phyloP scores from a whole-genome alignment of 768 basidiomycete species.

The Collybia mongolica region DNA sequence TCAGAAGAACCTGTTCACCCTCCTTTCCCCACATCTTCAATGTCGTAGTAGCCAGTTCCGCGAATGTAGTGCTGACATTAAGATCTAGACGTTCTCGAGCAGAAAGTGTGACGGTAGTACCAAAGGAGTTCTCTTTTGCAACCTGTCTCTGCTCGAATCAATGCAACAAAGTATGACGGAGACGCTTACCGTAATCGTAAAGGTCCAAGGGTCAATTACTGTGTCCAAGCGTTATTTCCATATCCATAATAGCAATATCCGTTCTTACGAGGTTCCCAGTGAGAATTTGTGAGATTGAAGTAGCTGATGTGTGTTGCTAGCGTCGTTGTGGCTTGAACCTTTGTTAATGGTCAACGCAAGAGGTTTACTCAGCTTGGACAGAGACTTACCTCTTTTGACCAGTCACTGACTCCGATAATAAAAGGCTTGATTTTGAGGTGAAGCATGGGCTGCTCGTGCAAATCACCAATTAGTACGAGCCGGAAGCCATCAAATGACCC shows the following conservation, averaged over 20 bases:
- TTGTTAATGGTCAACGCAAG: neutral
- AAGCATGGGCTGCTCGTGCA: constrained; percentile 92
- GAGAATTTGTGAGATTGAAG: constrained; percentile 96
- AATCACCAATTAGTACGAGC: constrained; percentile 89
- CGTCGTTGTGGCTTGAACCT: constrained; percentile 85
- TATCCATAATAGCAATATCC: neutral
- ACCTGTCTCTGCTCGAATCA: constrained; percentile 36
- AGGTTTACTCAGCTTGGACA: neutral
- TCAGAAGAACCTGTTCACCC: constrained; percentile 67
- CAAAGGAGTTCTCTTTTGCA: constrained; percentile 46
- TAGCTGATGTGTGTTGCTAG: constrained; percentile 86
- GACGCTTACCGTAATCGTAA: constrained; percentile 59
- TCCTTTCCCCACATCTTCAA: constrained; percentile 75
- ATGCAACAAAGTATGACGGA: neutral
- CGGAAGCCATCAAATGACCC: constrained; percentile 90
- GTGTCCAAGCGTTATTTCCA: constrained; percentile 2
- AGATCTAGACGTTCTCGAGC: constrained; percentile 86
- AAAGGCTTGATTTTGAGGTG: constrained; percentile 89
- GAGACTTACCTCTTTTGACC: constrained; percentile 81
- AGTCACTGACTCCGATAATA: constrained; percentile 80
- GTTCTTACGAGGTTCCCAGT: constrained; percentile 89
- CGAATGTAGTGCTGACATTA: constrained; percentile 88
- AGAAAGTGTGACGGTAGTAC: constrained; percentile 58
- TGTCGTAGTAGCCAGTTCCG: constrained; percentile 78
- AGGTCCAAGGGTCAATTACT: constrained; percentile 97